These are phyloP conservation scores for Carpinus fangiana DNA, from an alignment of 306 rosid genomes.

Conservation along the genomic window DNA sequence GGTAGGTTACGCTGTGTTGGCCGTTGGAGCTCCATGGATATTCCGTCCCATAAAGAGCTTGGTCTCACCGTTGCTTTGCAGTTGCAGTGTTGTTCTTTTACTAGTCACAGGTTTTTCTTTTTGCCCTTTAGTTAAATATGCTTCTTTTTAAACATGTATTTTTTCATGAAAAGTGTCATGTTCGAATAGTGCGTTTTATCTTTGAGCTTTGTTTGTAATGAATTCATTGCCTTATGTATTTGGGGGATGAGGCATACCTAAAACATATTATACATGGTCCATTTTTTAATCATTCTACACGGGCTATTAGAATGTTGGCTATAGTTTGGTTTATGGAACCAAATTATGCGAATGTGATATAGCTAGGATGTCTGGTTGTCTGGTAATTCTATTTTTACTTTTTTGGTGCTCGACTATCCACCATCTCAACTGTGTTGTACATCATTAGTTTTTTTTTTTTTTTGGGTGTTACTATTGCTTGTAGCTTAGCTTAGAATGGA, in stretches of 20 bases:
- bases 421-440: neutral
- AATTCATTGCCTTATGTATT: neutral
- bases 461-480: constrained; percentile 1
- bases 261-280: neutral
- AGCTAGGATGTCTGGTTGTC: neutral
- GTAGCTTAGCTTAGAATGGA: neutral
- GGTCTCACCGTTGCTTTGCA: constrained; percentile 70
- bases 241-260: neutral
- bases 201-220: neutral
- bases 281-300: neutral
- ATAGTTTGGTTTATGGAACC: neutral
- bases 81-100: constrained; percentile 79
- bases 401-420: neutral
- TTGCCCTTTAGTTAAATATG: constrained; percentile 8
- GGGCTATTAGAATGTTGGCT: neutral
- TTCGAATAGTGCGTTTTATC: neutral
- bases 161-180: constrained; percentile 7
- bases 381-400: neutral
- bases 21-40: constrained; percentile 74
- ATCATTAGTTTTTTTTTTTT: neutral
- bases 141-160: constrained; percentile 14
- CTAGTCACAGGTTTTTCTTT: constrained; percentile 64
- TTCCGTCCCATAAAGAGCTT: constrained; percentile 47
- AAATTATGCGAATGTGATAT: neutral
- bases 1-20: constrained; percentile 78